Base-by-base conservation (phyloP, 257 asterid species). In the Nicotiana noctiflora region DNA sequence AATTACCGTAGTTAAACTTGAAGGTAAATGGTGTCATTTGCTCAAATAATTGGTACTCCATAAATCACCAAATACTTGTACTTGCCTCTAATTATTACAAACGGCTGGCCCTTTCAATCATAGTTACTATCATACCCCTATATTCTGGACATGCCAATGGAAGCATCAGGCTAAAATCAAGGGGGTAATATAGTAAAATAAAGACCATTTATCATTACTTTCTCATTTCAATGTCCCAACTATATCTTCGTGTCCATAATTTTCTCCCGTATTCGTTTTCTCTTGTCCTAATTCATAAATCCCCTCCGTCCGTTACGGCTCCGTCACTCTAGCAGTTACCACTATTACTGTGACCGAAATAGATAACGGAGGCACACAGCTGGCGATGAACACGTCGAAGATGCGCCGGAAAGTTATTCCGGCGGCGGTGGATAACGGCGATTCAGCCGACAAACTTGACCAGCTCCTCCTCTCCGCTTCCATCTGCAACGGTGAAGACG, bases 401-500 rank as follows among this genome's bases (percentile, higher is more conserved):
- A 60, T 80, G 75, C 98, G 99, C 86, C 97, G 99, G 89, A 95
- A 90, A 86, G 88, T 92, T 2, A 93, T 85, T 55, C 96, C 98
- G 84, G 91, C 94, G 82, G 70, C 84, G 61, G 65, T 85, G 3
- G 95, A 92, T 8, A 90, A 85, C 87, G 95, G 90, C 9, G 97
- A 93, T 74, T 85, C 97, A 5, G 90, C 94, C 57, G 99, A 95
- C 32, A 95, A 95, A 79, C 96, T 92, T 68, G 99, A 95, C 86
- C 99, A 90, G 86, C 88, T 92, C 83, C 96, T 93, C 85, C 90
- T 95, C 65, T 92, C 95, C 51, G 84, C 93, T 81, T 91, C 97
- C 82, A 94, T 95, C 89, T 88, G 94, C 90, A 95, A 95, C 92
- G 97, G 91, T 79, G 99, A 95, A 62, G 98, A 95, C 79, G 81